Evolutionary conservation across 2,329 filamentous ascomycete genomes (phyloP).

Genomic region (Botrytis sinoallii): DNA sequence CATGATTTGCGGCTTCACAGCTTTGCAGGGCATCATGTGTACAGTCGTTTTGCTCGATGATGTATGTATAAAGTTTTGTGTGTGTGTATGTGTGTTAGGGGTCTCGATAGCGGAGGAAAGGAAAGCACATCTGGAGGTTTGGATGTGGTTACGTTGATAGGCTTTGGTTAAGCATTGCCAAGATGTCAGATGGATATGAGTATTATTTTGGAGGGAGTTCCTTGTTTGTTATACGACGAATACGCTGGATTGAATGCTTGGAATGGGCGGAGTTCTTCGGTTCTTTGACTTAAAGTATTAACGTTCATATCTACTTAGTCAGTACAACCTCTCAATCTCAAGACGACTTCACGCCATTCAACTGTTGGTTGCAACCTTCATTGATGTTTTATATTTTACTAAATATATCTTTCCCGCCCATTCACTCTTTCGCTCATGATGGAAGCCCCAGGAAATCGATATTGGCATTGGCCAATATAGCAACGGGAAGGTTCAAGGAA

Average conservation of each 20-base stretch:
- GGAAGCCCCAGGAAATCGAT: not conserved
- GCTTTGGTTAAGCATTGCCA: not conserved
- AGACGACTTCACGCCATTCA: not conserved
- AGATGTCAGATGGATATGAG: not conserved
- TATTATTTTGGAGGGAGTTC: not conserved
- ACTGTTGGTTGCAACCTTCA: not conserved
- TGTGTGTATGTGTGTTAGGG: not conserved
- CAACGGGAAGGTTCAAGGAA: not conserved
- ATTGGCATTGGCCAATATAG: not conserved
- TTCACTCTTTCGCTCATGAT: not conserved
- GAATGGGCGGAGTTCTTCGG: not conserved
- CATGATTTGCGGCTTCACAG: not conserved
- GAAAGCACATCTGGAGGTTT: not conserved
- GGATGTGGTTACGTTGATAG: not conserved
- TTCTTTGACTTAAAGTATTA: not conserved
- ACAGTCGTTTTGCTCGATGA: not conserved
- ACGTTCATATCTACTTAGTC: not conserved
- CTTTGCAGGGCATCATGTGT: constrained; percentile 1
- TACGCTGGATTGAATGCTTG: not conserved
- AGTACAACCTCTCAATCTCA: not conserved
- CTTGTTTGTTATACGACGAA: not conserved
- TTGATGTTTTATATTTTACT: not conserved
- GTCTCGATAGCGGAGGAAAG: not conserved
- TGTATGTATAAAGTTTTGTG: not conserved
- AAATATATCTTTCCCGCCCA: not conserved